Evolutionary conservation across 352 stramenopile genomes (phyloP).

Genomic region (Poterioochromonas sp.): DNA sequence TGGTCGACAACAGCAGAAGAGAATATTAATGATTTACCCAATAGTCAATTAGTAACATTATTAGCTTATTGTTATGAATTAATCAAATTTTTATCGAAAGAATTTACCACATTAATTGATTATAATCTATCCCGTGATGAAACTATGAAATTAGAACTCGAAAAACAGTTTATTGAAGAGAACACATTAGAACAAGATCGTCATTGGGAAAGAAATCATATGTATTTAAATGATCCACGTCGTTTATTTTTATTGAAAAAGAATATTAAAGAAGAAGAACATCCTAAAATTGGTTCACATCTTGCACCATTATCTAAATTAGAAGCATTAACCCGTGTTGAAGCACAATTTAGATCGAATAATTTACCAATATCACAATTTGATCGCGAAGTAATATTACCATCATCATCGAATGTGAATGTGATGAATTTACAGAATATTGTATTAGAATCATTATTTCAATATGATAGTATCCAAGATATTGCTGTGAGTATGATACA

Average conservation of each 20-base stretch:
- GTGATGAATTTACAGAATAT: neutral
- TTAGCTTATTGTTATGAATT: neutral
- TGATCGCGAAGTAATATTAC: neutral
- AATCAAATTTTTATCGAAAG: neutral
- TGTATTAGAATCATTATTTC: neutral
- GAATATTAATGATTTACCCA: neutral
- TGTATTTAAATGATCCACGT: slow-evolving; percentile 26
- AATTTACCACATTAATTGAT: neutral
- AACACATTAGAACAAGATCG: neutral
- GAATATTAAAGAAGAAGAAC: neutral
- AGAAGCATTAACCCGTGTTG: slow-evolving; percentile 3
- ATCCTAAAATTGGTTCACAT: slow-evolving; percentile 31
- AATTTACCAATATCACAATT: neutral
- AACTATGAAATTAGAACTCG: neutral
- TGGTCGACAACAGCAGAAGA: neutral
- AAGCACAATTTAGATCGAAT: slow-evolving; percentile 24
- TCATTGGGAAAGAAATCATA: slow-evolving; percentile 25
- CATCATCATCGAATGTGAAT: neutral
- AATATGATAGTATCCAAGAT: slow-evolving; percentile 1
- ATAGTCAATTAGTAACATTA: neutral
- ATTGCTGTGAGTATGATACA: neutral
- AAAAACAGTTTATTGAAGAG: neutral
- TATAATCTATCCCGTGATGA: neutral
- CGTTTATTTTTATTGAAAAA: neutral
- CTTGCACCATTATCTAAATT: slow-evolving; percentile 23